phyloP scores from a whole-genome alignment of 108 stramenopile genomes.

The Skeletonema potamos region DNA sequence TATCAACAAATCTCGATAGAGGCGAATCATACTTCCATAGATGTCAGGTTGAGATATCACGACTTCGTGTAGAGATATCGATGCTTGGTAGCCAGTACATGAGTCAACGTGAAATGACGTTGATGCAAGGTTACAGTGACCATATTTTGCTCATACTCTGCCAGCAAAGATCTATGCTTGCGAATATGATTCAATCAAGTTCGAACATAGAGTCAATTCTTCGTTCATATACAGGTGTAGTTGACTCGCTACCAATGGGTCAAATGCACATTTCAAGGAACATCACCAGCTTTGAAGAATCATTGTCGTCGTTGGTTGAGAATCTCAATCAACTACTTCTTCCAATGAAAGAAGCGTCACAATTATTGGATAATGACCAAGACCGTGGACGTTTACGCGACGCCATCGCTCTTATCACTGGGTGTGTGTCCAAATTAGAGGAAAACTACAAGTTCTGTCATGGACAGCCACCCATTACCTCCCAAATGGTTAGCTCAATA shows the following conservation, averaged over 20 bases:
- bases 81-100: constrained; percentile 78
- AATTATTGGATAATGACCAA: constrained; percentile 21
- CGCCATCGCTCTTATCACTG: constrained; percentile 32
- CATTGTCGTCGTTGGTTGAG: constrained; percentile 38
- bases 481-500: constrained; percentile 12
- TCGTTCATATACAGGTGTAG: constrained; percentile 19
- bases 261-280: constrained; percentile 29
- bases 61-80: constrained; percentile 65
- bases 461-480: constrained; percentile 28
- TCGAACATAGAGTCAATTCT: constrained; percentile 17
- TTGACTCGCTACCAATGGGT: constrained; percentile 40
- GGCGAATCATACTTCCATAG: constrained; percentile 72
- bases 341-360: constrained; percentile 37
- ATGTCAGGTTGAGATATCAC: constrained; percentile 58
- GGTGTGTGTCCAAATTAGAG: constrained; percentile 34
- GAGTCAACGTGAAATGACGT: constrained; percentile 69
- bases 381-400: constrained; percentile 27
- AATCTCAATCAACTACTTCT: constrained; percentile 50
- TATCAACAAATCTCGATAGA: constrained; percentile 29
- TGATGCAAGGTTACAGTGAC: constrained; percentile 70
- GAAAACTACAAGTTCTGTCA: constrained; percentile 24
- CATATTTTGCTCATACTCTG: constrained; percentile 56
- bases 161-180: constrained; percentile 53
- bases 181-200: constrained; percentile 36
- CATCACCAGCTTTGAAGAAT: constrained; percentile 40